Percentiles rank a stretch among this genome's conserved stretches.
These are phyloP conservation scores for Eucalyptus guilfoylei DNA, from an alignment of 345 rosid species.

Conservation along the genomic window DNA sequence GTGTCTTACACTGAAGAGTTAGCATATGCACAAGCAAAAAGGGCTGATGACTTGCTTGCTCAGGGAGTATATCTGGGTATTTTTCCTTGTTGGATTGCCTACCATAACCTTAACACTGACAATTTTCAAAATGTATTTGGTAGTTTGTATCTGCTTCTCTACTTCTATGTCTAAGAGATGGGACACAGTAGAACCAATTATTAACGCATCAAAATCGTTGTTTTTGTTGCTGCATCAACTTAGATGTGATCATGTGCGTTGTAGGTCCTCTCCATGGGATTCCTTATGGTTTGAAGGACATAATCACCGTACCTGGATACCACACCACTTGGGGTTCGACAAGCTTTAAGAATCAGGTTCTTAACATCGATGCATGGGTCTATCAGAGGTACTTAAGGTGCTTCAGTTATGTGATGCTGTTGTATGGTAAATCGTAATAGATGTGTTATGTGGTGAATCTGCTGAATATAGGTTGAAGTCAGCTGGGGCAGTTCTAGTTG, in stretches of 20 bases:
- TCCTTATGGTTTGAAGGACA: slow-evolving; percentile 88
- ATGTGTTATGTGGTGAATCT: neutral
- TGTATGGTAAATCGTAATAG: neutral
- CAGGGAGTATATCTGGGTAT: slow-evolving; percentile 73
- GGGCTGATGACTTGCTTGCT: slow-evolving; percentile 70
- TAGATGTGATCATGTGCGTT: neutral
- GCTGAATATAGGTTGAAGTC: slow-evolving; percentile 33
- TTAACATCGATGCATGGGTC: slow-evolving; percentile 76
- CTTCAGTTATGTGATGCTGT: neutral
- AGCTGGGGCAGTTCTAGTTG: slow-evolving; percentile 85
- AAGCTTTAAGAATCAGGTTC: slow-evolving; percentile 63
- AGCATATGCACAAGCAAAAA: slow-evolving; percentile 75
- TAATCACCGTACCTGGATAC: slow-evolving; percentile 60
- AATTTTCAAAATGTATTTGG: neutral
- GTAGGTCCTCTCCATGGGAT: slow-evolving; percentile 93
- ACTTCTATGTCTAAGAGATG: neutral
- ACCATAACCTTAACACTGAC: neutral
- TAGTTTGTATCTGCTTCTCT: neutral
- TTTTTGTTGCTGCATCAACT: neutral
- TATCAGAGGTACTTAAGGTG: slow-evolving; percentile 45
- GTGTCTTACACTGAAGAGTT: slow-evolving; percentile 68
- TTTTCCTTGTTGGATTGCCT: neutral
- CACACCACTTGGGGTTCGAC: slow-evolving; percentile 88
- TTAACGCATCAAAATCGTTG: neutral
- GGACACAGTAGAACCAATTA: neutral